Conservation (phyloP, 805 yeast genomes). For the Sporopachydermia lactativora region DNA sequence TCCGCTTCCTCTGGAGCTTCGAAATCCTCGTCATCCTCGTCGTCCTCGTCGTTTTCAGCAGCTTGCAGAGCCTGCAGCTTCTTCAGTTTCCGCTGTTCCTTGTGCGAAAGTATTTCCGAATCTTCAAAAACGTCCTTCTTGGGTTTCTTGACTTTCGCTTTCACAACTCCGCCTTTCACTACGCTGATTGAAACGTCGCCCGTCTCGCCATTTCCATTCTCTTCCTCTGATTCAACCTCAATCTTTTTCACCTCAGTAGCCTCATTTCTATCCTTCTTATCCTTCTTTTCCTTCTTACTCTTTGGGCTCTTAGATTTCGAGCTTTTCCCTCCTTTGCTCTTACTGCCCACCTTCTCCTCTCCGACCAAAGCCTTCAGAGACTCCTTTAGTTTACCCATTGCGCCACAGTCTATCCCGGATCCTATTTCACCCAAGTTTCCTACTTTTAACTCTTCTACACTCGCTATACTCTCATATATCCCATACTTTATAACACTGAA, state of each 20-base stretch:
- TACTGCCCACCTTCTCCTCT: slow-evolving; percentile 20
- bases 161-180: slow-evolving; percentile 1
- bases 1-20: slow-evolving; percentile 15
- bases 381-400: slow-evolving; percentile 25
- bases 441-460: too few species aligned
- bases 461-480: too few species aligned
- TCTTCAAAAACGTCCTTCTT: slow-evolving; percentile 5
- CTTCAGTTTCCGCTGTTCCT: slow-evolving; percentile 10
- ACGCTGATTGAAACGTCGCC: slow-evolving; percentile 5
- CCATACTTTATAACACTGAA: too few species aligned
- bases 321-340: too few species aligned
- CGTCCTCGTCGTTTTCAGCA: slow-evolving; percentile 19
- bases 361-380: slow-evolving; percentile 25
- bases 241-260: slow-evolving; percentile 5
- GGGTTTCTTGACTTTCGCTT: slow-evolving; percentile 4
- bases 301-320: too few species aligned
- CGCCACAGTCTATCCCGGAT: too few species aligned
- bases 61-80: slow-evolving; percentile 11
- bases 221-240: slow-evolving; percentile 2
- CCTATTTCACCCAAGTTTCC: too few species aligned
- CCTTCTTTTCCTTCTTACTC: slow-evolving; percentile 8
- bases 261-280: slow-evolving; percentile 6
- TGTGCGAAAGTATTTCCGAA: slow-evolving; percentile 4
- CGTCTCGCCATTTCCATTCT: slow-evolving; percentile 5
- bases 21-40: slow-evolving; percentile 14